A percentile compares a stretch with the other conserved stretches of the same genome.
phyloP scores from a whole-genome alignment of 305 asterid species.

The Solanum hybrid region DNA sequence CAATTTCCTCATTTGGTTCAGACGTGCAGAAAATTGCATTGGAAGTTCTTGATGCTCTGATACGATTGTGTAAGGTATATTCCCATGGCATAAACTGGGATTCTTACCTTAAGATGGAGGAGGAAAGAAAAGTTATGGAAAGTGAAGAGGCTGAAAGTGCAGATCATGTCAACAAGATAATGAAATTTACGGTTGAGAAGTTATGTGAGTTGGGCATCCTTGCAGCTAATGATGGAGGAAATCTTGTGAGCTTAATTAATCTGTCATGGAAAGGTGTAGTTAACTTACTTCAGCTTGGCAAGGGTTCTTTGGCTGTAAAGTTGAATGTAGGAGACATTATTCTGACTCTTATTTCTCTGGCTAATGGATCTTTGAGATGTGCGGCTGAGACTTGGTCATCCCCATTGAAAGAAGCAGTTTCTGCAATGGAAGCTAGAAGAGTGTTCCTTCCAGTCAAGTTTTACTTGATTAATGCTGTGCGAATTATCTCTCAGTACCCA shows the following conservation, averaged over 20 bases:
- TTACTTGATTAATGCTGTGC: slow-evolving; percentile 82
- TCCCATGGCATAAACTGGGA: slow-evolving; percentile 68
- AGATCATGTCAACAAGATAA: slow-evolving; percentile 45
- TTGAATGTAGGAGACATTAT: slow-evolving; percentile 56
- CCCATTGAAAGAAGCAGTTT: slow-evolving; percentile 36
- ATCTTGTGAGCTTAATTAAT: slow-evolving; percentile 74
- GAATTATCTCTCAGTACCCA: slow-evolving; percentile 82
- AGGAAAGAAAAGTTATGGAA: slow-evolving; percentile 23
- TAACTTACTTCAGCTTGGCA: slow-evolving; percentile 78
- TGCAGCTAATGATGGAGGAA: slow-evolving; percentile 94
- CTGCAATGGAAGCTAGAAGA: slow-evolving; percentile 75
- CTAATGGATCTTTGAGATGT: slow-evolving; percentile 55
- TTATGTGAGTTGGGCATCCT: slow-evolving; percentile 76
- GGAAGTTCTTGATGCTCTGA: slow-evolving; percentile 50
- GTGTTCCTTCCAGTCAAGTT: slow-evolving; percentile 84
- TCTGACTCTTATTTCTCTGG: slow-evolving; percentile 64
- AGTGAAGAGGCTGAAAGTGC: slow-evolving; percentile 36
- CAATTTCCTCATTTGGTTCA: slow-evolving; percentile 36
- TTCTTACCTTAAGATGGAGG: slow-evolving; percentile 17
- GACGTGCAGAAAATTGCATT: slow-evolving; percentile 64
- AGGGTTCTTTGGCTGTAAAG: slow-evolving; percentile 70
- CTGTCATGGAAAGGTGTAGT: slow-evolving; percentile 94
- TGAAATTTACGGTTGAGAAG: slow-evolving; percentile 47
- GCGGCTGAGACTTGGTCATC: slow-evolving; percentile 75
- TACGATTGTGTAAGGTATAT: slow-evolving; percentile 75